Conservation (phyloP, 2,329 filamentous ascomycete species). For the Claviceps purpurea region DNA sequence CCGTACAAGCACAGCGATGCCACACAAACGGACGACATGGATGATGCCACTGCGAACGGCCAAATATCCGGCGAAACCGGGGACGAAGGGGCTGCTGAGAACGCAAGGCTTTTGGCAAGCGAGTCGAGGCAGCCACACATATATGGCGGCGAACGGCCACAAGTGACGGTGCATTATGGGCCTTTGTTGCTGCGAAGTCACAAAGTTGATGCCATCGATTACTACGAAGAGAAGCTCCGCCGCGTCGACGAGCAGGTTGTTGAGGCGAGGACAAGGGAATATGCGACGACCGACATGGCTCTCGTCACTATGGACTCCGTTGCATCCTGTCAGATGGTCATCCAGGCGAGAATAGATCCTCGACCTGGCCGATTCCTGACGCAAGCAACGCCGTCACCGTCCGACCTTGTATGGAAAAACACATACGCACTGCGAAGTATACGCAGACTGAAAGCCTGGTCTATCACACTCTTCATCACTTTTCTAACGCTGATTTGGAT, state of each 20-base stretch:
- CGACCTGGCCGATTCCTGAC: conserved; percentile 76
- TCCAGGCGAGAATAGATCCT: conserved; percentile 86
- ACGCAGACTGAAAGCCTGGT: conserved; percentile 69
- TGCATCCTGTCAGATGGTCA: conserved; percentile 84
- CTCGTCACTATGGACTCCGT: conserved; percentile 98
- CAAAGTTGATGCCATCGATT: conserved; percentile 81
- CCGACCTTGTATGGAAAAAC: conserved; percentile 90
- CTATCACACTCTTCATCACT: conserved; percentile 69
- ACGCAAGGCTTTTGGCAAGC: conserved; percentile 44
- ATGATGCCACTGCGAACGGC: conserved; percentile 10
- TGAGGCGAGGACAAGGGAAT: conserved; percentile 59
- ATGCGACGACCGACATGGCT: conserved; percentile 66
- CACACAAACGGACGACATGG: conserved; percentile 3
- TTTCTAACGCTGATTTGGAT: conserved; percentile 83
- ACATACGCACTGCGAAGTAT: conserved; percentile 67
- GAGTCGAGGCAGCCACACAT: conserved; percentile 18
- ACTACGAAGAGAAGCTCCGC: conserved; percentile 78
- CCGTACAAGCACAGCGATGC: conserved; percentile 5
- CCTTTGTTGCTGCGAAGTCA: conserved; percentile 57
- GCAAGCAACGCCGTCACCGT: conserved; percentile 73
- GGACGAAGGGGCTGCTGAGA: conserved; percentile 38
- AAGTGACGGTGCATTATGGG: conserved; percentile 65
- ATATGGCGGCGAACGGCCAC: conserved; percentile 43
- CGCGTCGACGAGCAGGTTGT: conserved; percentile 63
- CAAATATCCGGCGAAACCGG: conserved; percentile 17